Evolutionary conservation across 31 red algal species (phyloP).

Genomic region (Endocladia muricata): DNA sequence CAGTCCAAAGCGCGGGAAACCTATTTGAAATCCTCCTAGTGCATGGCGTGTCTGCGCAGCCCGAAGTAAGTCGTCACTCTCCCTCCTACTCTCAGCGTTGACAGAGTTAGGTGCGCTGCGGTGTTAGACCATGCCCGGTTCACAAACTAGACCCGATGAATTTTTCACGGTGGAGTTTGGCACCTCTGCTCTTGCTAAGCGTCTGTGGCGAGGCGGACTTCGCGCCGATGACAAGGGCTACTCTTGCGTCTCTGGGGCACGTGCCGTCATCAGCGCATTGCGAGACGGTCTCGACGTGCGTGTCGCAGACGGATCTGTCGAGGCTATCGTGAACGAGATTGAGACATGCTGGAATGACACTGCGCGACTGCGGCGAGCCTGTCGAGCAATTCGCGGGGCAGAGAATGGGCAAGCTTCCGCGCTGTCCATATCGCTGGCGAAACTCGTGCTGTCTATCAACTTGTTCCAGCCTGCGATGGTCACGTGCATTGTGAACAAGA

Average conservation of each 20-base stretch:
- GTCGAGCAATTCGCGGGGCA: constrained; percentile 1
- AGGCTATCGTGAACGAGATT: constrained; percentile 38
- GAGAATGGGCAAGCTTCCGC: background rate
- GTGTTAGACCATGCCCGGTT: background rate
- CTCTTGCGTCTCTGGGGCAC: constrained; percentile 9
- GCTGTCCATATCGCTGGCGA: constrained; percentile 30
- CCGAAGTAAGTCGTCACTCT: no score
- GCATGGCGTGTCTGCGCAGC: constrained; percentile 6
- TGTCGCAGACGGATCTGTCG: constrained; percentile 14
- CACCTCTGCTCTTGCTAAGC: constrained; percentile 16
- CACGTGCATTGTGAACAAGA: constrained; percentile 53
- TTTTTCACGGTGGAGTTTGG: constrained; percentile 56
- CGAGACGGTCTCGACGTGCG: constrained; percentile 22
- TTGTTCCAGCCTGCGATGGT: constrained; percentile 49
- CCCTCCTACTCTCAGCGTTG: no score
- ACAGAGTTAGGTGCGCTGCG: no score
- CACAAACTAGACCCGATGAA: constrained; percentile 12
- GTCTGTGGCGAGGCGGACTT: constrained; percentile 67
- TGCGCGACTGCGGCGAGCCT: constrained; percentile 47
- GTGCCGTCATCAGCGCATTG: constrained; percentile 20
- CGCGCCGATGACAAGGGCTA: constrained; percentile 24
- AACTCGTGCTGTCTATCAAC: constrained; percentile 55
- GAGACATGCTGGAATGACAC: constrained; percentile 59
- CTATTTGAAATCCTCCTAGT: background rate
- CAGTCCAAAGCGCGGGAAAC: no score